Percentiles rank a stretch among this genome's conserved stretches.
phyloP scores from a whole-genome alignment of 2,329 filamentous ascomycete species.

The Colletotrichum tropicicola region DNA sequence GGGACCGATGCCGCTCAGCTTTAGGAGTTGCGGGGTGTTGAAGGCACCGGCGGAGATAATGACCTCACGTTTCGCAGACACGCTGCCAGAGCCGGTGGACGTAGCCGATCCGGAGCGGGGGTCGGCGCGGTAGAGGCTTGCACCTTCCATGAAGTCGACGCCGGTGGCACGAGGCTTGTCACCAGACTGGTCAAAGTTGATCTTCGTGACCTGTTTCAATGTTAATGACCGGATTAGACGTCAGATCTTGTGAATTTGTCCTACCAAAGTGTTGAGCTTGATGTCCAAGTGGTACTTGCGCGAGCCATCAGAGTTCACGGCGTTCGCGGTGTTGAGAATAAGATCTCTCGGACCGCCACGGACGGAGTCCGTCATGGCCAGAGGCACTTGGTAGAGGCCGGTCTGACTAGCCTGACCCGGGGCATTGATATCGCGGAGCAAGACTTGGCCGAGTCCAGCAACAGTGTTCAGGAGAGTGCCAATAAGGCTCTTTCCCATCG shows the following conservation, averaged over 20 bases:
- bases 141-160: constrained; percentile 44
- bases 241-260: fast-evolving
- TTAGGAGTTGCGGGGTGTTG: constrained; percentile 60
- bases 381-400: constrained; percentile 9
- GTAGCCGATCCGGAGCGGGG: constrained; percentile 43
- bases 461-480: constrained; percentile 32
- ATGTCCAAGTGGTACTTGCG: constrained; percentile 39
- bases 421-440: constrained; percentile 38
- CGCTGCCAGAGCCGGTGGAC: neutral
- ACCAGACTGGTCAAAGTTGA: constrained; percentile 43
- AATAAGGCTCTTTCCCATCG: constrained; percentile 36
- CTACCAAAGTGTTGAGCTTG: constrained; percentile 32
- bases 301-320: constrained; percentile 12
- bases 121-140: constrained; percentile 52
- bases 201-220: constrained; percentile 40
- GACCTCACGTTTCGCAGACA: constrained; percentile 49
- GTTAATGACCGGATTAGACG: constrained; percentile 17
- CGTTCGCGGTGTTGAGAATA: constrained; percentile 17
- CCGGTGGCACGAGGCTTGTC: constrained; percentile 41
- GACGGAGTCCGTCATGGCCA: constrained; percentile 10
- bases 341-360: constrained; percentile 12
- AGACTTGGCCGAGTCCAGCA: constrained; percentile 35
- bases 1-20: constrained; percentile 59
- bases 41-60: constrained; percentile 59
- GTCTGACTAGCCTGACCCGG: neutral